Evolutionary conservation across 2,329 filamentous ascomycete species (phyloP).

Genomic region (Trichoderma brevicompactum): DNA sequence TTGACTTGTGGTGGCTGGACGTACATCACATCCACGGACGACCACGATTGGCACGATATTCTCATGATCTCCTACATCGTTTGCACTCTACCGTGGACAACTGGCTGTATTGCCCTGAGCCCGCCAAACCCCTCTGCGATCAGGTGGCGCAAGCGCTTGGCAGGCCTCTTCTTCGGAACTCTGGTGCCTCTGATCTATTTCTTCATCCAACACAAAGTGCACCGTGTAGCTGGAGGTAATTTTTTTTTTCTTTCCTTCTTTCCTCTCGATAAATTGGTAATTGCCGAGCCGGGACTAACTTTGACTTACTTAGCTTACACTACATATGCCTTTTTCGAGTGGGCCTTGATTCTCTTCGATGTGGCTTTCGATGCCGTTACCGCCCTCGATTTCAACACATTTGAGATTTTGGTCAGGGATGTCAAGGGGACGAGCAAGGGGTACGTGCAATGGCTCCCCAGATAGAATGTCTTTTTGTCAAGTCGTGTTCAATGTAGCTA

Average conservation of each 20-base stretch:
- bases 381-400: slow-evolving; percentile 83
- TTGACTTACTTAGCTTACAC: slow-evolving; percentile 74
- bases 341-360: slow-evolving; percentile 91
- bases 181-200: slow-evolving; percentile 91
- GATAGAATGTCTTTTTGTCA: slow-evolving; percentile 58
- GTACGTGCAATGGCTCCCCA: slow-evolving; percentile 97
- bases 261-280: neutral
- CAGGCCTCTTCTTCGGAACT: slow-evolving; percentile 84
- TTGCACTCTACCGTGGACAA: slow-evolving; percentile 91
- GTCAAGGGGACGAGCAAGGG: slow-evolving; percentile 90
- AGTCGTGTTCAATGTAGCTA: slow-evolving; percentile 40
- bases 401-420: slow-evolving; percentile 88
- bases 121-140: slow-evolving; percentile 81
- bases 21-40: slow-evolving; percentile 96
- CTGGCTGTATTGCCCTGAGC: slow-evolving; percentile 86
- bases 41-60: slow-evolving; percentile 98
- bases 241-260: slow-evolving; percentile 16
- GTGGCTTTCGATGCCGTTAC: slow-evolving; percentile 97
- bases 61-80: slow-evolving; percentile 99
- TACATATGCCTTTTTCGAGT: slow-evolving; percentile 97
- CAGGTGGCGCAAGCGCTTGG: slow-evolving; percentile 86
- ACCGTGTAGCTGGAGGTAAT: slow-evolving; percentile 89
- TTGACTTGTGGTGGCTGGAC: slow-evolving; percentile 97
- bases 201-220: slow-evolving; percentile 98
- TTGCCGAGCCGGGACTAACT: neutral